A percentile compares a stretch with the other conserved stretches of the same genome.
Conservation (phyloP, 495 filamentous ascomycete genomes). For the Beverwykella pulmonaria region DNA sequence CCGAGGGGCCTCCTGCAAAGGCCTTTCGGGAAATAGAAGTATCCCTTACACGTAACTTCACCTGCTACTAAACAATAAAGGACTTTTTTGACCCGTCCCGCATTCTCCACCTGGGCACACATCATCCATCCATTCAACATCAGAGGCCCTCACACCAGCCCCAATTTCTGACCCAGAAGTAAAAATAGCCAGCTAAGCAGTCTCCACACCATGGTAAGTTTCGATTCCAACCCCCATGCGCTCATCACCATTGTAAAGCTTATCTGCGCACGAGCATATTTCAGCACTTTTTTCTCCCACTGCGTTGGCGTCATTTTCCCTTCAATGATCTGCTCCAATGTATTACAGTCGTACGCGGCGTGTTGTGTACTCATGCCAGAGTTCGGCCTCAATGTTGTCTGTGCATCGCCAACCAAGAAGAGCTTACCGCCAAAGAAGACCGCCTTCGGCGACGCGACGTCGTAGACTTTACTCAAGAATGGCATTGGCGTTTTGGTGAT, state of each 20-base stretch:
- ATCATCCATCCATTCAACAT: too few species aligned
- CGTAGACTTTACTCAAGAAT: conserved; percentile 59
- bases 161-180: not conserved
- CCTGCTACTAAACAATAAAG: too few species aligned
- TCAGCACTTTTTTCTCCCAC: conserved; percentile 16
- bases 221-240: not conserved
- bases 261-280: not conserved
- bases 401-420: conserved; percentile 58
- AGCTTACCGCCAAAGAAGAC: conserved; percentile 56
- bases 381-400: conserved; percentile 58
- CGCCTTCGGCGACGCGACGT: conserved; percentile 51
- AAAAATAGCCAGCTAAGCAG: not conserved
- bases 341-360: conserved; percentile 53
- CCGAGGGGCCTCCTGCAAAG: too few species aligned
- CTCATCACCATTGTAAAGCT: conserved; percentile 1
- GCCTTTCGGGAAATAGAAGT: too few species aligned
- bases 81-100: too few species aligned
- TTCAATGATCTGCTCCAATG: conserved; percentile 49
- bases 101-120: too few species aligned
- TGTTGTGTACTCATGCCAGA: conserved; percentile 55
- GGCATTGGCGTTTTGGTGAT: conserved; percentile 51
- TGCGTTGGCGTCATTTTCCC: conserved; percentile 27
- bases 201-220: not conserved
- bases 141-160: conserved; percentile 1
- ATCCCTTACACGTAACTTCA: too few species aligned